Evolutionary conservation across 2,329 filamentous ascomycete species (phyloP).

Genomic region (Neofusicoccum sp.): DNA sequence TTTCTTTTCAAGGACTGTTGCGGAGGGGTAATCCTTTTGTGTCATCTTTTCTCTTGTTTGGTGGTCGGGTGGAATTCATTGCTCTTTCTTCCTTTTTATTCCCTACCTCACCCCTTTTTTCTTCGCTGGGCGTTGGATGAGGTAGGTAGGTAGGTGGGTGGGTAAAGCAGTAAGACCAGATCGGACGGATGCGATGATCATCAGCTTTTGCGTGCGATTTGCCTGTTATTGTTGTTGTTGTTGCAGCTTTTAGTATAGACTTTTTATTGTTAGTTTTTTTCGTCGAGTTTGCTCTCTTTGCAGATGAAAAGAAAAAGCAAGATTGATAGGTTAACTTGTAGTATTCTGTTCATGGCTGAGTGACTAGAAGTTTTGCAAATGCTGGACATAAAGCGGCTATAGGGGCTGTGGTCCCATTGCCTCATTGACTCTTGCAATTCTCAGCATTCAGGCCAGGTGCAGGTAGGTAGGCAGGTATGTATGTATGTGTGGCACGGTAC

Average conservation of each 20-base stretch:
- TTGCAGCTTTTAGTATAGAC: background rate
- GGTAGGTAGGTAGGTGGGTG: background rate
- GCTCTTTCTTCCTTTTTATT: background rate
- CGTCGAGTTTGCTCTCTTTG: no score
- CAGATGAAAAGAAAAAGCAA: no score
- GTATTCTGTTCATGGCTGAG: no score
- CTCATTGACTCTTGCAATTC: no score
- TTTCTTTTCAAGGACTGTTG: background rate
- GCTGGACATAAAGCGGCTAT: no score
- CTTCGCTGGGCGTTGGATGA: conserved; percentile 6
- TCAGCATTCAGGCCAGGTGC: no score
- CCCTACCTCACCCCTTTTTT: background rate
- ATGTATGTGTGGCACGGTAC: no score
- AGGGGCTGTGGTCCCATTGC: no score
- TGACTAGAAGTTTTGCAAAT: no score
- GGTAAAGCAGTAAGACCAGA: background rate
- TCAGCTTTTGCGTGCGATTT: background rate
- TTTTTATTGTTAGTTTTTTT: background rate
- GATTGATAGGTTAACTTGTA: no score
- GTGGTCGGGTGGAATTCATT: background rate
- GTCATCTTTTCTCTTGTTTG: background rate
- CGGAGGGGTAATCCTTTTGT: background rate
- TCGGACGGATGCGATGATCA: background rate
- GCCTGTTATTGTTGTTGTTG: background rate
- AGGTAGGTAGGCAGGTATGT: no score